Conservation (phyloP, 805 yeast species). For the Lipomyces sp. region DNA sequence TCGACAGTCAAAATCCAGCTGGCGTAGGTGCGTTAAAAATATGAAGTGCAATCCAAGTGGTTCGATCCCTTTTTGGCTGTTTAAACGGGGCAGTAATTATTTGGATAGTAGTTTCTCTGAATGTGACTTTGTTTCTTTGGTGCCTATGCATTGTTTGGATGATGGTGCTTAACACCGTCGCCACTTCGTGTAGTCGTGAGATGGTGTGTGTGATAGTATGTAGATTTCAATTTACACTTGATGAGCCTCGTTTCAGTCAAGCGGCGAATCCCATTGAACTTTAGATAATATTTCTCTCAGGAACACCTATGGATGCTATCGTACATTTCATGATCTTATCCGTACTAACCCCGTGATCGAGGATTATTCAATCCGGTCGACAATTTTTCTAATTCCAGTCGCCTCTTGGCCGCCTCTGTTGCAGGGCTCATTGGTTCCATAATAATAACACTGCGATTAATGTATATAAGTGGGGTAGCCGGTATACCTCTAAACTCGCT, state of each 20-base stretch:
- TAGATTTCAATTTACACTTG: not conserved
- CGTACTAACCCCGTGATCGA: slow-evolving; percentile 22
- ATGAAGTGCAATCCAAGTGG: no score
- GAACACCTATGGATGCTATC: not conserved
- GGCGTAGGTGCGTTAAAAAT: not conserved
- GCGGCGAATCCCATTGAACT: not conserved
- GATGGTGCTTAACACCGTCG: no score
- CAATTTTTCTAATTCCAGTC: slow-evolving; percentile 69
- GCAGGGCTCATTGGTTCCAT: slow-evolving; percentile 90
- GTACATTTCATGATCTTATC: not conserved
- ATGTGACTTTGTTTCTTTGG: no score
- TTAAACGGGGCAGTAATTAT: no score
- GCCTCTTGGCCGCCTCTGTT: slow-evolving; percentile 56
- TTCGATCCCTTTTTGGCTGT: no score
- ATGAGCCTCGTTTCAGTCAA: not conserved
- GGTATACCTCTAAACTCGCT: slow-evolving; percentile 73
- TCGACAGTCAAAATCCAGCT: slow-evolving; percentile 60
- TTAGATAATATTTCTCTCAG: not conserved
- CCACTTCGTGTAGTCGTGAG: not conserved
- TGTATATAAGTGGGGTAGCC: slow-evolving; percentile 86
- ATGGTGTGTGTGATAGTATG: not conserved
- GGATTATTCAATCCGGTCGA: slow-evolving; percentile 77
- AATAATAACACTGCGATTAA: slow-evolving; percentile 90
- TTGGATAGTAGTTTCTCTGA: no score
- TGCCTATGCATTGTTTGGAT: no score